Percentiles rank a stretch among this genome's conserved stretches.
These are phyloP conservation scores for Ogataea neopini DNA, from an alignment of 805 yeast species.

Conservation along the genomic window DNA sequence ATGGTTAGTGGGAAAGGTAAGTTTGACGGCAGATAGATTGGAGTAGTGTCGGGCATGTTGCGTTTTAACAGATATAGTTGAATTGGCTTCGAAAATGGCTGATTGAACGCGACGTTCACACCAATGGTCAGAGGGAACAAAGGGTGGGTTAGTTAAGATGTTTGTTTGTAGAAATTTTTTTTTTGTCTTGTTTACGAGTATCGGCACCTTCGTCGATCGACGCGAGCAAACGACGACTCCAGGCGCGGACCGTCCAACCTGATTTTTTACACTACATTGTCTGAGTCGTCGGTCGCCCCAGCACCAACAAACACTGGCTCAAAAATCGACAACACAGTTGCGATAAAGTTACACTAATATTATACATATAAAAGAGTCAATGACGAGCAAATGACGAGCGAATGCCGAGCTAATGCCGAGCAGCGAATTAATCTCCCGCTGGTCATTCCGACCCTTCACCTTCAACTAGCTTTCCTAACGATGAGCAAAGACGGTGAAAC, in stretches of 20 bases:
- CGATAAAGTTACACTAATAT: too few relatives aligned
- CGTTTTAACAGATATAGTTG: neutral
- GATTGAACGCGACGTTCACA: neutral
- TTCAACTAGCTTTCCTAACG: too few relatives aligned
- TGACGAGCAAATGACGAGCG: neutral
- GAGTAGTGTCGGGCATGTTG: slow-evolving; percentile 40
- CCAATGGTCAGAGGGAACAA: neutral
- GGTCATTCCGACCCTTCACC: too few relatives aligned
- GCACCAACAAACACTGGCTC: too few relatives aligned
- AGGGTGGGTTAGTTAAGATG: neutral
- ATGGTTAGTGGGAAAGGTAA: slow-evolving; percentile 70
- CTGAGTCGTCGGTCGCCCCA: too few relatives aligned
- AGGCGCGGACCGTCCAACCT: too few relatives aligned
- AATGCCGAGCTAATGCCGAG: too few relatives aligned
- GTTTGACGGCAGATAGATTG: slow-evolving; percentile 57
- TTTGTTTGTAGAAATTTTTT: neutral
- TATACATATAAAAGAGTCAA: neutral
- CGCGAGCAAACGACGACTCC: too few relatives aligned
- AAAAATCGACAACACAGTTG: neutral
- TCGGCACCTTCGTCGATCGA: slow-evolving; percentile 7
- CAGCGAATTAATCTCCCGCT: too few relatives aligned
- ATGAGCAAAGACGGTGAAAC: too few relatives aligned
- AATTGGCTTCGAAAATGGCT: neutral
- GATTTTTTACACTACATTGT: too few relatives aligned
- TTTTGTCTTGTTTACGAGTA: neutral